Evolutionary conservation across 345 rosid species (phyloP).

Genomic region (Heritiera littoralis): DNA sequence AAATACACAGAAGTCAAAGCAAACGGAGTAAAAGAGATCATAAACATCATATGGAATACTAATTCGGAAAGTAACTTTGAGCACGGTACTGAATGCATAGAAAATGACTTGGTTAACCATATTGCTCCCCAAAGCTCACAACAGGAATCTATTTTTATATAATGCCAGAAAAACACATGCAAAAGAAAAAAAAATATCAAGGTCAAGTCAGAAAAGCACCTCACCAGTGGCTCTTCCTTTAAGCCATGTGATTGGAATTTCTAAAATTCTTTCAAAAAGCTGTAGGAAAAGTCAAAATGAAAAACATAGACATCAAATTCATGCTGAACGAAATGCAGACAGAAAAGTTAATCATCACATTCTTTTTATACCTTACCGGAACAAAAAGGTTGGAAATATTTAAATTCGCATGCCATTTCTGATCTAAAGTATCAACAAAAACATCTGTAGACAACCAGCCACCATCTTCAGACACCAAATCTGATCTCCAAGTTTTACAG

Average conservation of each 20-base stretch:
- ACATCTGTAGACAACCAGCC: slow-evolving; percentile 93
- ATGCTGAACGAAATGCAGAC: slow-evolving; percentile 12
- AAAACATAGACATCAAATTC: not conserved
- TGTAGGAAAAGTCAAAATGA: slow-evolving; percentile 35
- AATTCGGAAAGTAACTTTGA: not conserved
- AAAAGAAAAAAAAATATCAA: slow-evolving; percentile 7
- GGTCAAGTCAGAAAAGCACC: slow-evolving; percentile 43
- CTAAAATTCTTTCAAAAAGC: slow-evolving; percentile 92
- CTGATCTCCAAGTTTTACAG: slow-evolving; percentile 89
- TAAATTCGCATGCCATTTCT: slow-evolving; percentile 90
- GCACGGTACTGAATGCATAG: not conserved
- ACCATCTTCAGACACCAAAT: slow-evolving; percentile 72
- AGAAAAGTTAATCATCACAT: slow-evolving; percentile 8
- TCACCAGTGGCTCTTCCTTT: slow-evolving; percentile 99
- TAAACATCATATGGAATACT: not conserved
- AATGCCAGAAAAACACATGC: not conserved
- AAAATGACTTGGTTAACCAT: not conserved
- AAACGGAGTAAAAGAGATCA: not conserved
- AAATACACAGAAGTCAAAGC: not conserved
- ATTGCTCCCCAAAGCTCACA: not conserved
- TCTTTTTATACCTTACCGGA: slow-evolving; percentile 65
- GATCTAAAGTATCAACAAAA: slow-evolving; percentile 69
- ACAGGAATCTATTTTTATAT: not conserved
- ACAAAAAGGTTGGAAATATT: slow-evolving; percentile 80
- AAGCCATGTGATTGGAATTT: slow-evolving; percentile 83